A percentile compares a stretch with the other conserved stretches of the same genome.
Conservation (phyloP, 2,329 filamentous ascomycete species). For the Diaporthe destruens region DNA sequence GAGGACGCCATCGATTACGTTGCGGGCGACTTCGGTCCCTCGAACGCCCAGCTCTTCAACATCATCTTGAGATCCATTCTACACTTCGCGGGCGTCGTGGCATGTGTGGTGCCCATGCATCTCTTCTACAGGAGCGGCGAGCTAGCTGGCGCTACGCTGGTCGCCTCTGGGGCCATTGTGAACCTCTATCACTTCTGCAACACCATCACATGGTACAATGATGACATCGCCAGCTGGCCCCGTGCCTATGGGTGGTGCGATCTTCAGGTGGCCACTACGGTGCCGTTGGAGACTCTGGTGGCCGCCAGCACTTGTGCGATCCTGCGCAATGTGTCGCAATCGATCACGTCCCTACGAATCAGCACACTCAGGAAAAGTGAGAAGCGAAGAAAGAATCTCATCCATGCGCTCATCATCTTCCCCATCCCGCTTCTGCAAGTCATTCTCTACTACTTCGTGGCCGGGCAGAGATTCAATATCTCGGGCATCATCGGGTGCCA, state of each 20-base stretch:
- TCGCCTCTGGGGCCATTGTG: conserved; percentile 58
- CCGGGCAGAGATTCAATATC: conserved; percentile 62
- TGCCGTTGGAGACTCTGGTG: conserved; percentile 58
- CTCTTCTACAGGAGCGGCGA: conserved; percentile 66
- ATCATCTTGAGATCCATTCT: conserved; percentile 63
- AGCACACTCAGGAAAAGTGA: conserved; percentile 56
- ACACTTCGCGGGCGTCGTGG: conserved; percentile 57
- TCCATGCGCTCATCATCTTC: conserved; percentile 68
- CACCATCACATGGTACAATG: conserved; percentile 65
- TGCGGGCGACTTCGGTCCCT: conserved; percentile 35
- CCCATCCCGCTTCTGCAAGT: conserved; percentile 64
- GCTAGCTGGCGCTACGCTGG: conserved; percentile 64
- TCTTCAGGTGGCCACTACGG: conserved; percentile 55
- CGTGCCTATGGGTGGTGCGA: conserved; percentile 67
- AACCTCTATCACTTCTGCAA: conserved; percentile 65
- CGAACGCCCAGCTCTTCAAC: conserved; percentile 56
- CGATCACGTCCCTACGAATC: conserved; percentile 60
- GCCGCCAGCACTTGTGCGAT: conserved; percentile 66
- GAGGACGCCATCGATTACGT: conserved; percentile 34
- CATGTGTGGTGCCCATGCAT: conserved; percentile 64
- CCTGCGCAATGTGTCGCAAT: conserved; percentile 65
- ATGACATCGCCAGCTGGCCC: conserved; percentile 65
- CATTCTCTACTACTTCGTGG: conserved; percentile 61
- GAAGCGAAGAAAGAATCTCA: conserved; percentile 55
- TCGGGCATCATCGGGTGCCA: conserved; percentile 64